Evolutionary conservation across 306 rosid genomes (phyloP), one percentile per base, ranked within the genome.

Genomic region (Alnus rubra): DNA sequence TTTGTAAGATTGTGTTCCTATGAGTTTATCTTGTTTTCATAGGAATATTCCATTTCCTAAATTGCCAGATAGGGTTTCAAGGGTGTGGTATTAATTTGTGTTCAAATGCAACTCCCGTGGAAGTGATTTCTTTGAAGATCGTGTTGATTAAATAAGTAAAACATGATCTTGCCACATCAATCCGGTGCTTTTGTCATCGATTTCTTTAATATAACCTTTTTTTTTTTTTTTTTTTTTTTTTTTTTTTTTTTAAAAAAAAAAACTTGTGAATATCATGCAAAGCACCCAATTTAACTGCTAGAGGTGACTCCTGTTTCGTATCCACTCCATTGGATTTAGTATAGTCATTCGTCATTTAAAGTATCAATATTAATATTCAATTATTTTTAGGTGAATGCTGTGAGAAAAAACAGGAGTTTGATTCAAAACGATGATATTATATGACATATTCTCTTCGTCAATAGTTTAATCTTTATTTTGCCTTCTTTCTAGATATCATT

Each of bases 121-220:
- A 59, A 59, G 37, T 59, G 37, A 59, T 59, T 59, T 59, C 65
- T 19, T 28, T 59, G 65, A 59, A 59, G 65, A 59, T 59, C 28
- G 30, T 23, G 65, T 59, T 59, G 37, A 9, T 28, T 59, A 59
- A 28, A 59, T 28, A 19, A 10, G 15, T 59, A 59, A 42, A 28
- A 10, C 12, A 31, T 59, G 7, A 59, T 59, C 37, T 59, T 59
- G 4, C 65, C 33, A 9, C 28, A 59, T 28, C 56, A 59, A 10
- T 59, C 37, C 3, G 15, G 35, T 19, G 65, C 37, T 59, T 11
- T 28, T 59, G 15, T 59, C 13, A 59, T 28, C 7, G 4, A 28
- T 28, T 12, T 28, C 65, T 59, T 59, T 31, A 28, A 11, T 59
- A 1, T 28, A 28, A 59, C 65, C 23, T 42, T 4, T 42, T 4